phyloP scores from a whole-genome alignment of 2,329 filamentous ascomycete genomes.

The Verticillium nubilum region DNA sequence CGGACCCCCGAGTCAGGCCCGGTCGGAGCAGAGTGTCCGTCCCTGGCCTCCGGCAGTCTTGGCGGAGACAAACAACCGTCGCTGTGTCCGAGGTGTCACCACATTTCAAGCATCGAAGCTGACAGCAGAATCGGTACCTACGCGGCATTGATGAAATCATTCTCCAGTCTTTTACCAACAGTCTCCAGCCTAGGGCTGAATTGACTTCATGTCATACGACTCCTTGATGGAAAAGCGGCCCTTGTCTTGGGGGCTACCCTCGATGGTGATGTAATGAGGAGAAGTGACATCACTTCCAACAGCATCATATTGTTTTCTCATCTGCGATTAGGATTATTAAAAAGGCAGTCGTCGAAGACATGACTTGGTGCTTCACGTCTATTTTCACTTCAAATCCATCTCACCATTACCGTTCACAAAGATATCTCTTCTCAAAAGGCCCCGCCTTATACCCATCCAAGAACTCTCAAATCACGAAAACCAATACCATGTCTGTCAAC shows the following conservation, averaged over 20 bases:
- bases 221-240: neutral
- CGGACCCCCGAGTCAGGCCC: neutral
- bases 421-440: neutral
- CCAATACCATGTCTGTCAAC: constrained; percentile 31
- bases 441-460: neutral
- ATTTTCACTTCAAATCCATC: neutral
- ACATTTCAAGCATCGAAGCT: neutral
- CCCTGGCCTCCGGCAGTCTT: neutral
- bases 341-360: neutral
- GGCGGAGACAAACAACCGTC: neutral
- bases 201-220: neutral
- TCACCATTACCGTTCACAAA: neutral
- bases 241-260: neutral
- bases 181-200: neutral
- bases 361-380: neutral
- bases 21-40: neutral
- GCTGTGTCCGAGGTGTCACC: neutral
- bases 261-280: neutral
- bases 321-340: neutral
- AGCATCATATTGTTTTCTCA: neutral
- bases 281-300: neutral
- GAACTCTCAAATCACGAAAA: neutral
- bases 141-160: neutral
- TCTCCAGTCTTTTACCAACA: neutral
- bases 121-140: neutral